Evolutionary conservation across 2,329 filamentous ascomycete species (phyloP), one percentile per base, ranked within the genome.

Genomic region (Fusarium keratoplasticum): DNA sequence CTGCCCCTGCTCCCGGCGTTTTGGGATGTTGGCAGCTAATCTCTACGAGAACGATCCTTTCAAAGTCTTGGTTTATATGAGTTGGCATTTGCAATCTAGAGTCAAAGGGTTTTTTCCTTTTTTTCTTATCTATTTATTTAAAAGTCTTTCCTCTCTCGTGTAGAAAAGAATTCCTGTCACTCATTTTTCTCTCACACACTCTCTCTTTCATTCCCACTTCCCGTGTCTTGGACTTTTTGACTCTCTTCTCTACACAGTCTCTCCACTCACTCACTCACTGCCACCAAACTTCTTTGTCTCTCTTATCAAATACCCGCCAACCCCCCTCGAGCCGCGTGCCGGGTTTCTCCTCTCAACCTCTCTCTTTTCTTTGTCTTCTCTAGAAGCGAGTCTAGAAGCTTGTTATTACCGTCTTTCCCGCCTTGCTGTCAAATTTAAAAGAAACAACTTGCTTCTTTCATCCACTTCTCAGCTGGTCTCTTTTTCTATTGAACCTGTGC

Each of bases 61-160:
- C n/a, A 20, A 22, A 20, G n/a, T 58, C 59, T 52, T 59, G 38
- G 36, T 50, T 52, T 72, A 70, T 71, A 70, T 71, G 67, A 69
- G 59, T 72, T 59, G 62, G 36, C 61, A 66, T 55, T 64, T 47
- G 55, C 50, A 27, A 44, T 29, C 6, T 44, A 60, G 33, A 38
- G 27, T 22, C 40, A 22, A 42, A 27, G 36, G 57, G n/a, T 42
- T 31, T 44, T 4, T 20, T 18, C 16, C 8, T 8, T n/a, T 50
- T 2, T 27, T 29, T 8, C n/a, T n/a, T 22, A n/a, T 38, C 58
- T 54, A 22, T 22, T 29, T 33, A 14, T 20, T 29, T 58, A 50
- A 31, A 31, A n/a, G 9, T 16, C 20, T 65, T 16, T 50, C 22
- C 22, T 54, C 27, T 62, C 31, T 40, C 52, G 58, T n/a, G 29